These are phyloP conservation scores for Funneliformis geosporum DNA, from an alignment of 192 early-diverging fungal species.

Conservation along the genomic window DNA sequence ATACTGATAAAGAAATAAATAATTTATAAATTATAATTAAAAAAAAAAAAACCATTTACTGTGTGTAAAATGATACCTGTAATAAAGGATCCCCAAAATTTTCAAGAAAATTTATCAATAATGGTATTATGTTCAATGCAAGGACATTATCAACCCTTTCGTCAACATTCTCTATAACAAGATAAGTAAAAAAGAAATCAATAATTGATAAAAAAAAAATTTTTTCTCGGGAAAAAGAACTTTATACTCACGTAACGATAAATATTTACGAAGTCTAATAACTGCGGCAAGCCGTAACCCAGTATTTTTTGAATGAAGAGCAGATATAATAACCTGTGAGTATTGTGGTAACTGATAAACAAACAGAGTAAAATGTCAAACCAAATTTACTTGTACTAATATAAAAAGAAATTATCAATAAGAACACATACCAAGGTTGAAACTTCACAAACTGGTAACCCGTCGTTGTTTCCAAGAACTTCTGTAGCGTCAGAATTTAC, in stretches of 20 bases:
- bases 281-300: constrained; percentile 13
- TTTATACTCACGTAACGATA: constrained; percentile 14
- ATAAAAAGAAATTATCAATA: not conserved
- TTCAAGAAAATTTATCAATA: constrained; percentile 16
- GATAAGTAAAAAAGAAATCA: not conserved
- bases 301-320: constrained; percentile 1
- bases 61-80: not conserved
- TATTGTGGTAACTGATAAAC: constrained; percentile 17
- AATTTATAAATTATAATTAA: not conserved
- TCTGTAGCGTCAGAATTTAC: not conserved
- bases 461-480: constrained; percentile 4
- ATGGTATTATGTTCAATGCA: constrained; percentile 9
- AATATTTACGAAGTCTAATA: constrained; percentile 24
- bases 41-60: not conserved
- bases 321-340: not conserved
- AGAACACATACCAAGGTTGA: not conserved
- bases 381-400: not conserved
- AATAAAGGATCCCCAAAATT: constrained; percentile 8
- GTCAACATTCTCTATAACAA: constrained; percentile 12
- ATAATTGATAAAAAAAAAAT: not conserved
- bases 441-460: constrained; percentile 24
- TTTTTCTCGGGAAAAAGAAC: not conserved
- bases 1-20: not conserved
- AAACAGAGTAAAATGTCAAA: not conserved
- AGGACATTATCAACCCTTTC: constrained; percentile 25